Evolutionary conservation across 176 grass and related monocot genomes (phyloP).

Genomic region (Paspalum notatum): DNA sequence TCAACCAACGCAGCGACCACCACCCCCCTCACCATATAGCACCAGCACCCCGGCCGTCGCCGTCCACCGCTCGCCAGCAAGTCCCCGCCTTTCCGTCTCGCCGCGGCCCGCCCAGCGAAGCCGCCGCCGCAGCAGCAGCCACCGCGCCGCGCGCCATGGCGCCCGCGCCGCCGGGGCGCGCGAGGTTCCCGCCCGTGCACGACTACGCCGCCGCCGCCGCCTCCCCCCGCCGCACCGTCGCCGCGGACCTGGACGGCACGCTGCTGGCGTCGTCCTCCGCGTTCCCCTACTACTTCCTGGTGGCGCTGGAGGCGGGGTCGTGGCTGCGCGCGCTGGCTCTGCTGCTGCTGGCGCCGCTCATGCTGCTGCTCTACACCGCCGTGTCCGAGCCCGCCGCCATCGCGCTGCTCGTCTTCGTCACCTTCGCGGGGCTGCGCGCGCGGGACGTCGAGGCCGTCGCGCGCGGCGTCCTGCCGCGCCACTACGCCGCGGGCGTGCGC

Average conservation of each 20-base stretch:
- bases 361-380: conserved; percentile 64
- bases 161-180: background rate
- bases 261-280: conserved; percentile 71
- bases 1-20: conserved; percentile 5
- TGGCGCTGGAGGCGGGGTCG: conserved; percentile 76
- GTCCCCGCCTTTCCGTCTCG: background rate
- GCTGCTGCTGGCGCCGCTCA: conserved; percentile 56
- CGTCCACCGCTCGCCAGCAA: background rate
- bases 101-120: too few species aligned
- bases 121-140: background rate
- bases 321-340: conserved; percentile 55
- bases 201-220: conserved; percentile 24
- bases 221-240: conserved; percentile 26
- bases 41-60: background rate
- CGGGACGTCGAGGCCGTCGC: conserved; percentile 70
- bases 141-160: background rate
- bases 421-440: conserved; percentile 59
- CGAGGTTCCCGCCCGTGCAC: conserved; percentile 57
- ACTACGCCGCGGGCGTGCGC: conserved; percentile 80
- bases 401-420: conserved; percentile 68
- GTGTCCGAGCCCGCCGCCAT: conserved; percentile 83
- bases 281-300: conserved; percentile 96
- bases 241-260: conserved; percentile 84
- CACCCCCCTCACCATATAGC: background rate
- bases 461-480: conserved; percentile 66